A percentile compares a stretch with the other conserved stretches of the same genome.
Evolutionary conservation across 192 early-diverging fungal genomes (phyloP).

Genomic region (Mortierella claussenii): DNA sequence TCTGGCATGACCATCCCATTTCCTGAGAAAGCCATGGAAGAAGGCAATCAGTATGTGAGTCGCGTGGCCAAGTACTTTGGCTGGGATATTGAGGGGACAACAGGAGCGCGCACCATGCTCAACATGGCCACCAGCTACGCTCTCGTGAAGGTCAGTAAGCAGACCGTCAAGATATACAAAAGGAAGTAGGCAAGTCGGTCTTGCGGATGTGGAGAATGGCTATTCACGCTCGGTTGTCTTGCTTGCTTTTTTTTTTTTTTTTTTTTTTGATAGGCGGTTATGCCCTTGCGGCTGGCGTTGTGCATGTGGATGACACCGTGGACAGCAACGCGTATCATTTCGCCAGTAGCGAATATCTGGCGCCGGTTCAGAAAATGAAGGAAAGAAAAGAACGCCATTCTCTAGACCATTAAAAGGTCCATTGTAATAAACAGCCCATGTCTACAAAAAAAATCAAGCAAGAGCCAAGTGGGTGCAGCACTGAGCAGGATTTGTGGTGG

Average conservation of each 20-base stretch:
- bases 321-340: slow-evolving; percentile 62
- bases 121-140: slow-evolving; percentile 85
- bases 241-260: background rate
- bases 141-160: slow-evolving; percentile 74
- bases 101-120: slow-evolving; percentile 66
- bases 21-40: slow-evolving; percentile 71
- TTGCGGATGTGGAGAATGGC: no score
- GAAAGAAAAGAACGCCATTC: no score
- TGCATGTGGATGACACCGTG: slow-evolving; percentile 67
- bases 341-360: slow-evolving; percentile 54
- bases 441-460: no score
- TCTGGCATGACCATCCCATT: slow-evolving; percentile 71
- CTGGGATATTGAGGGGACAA: slow-evolving; percentile 52
- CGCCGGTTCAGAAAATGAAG: slow-evolving; percentile 32
- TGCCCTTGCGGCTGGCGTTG: slow-evolving; percentile 73
- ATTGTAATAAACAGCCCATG: no score
- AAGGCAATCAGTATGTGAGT: slow-evolving; percentile 65
- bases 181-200: background rate
- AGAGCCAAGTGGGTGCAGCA: no score
- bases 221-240: no score
- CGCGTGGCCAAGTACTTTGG: slow-evolving; percentile 70
- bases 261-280: slow-evolving; percentile 51
- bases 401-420: no score
- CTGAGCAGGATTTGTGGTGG: no score
- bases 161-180: background rate